These are phyloP conservation scores for Pythium rhizo-oryzae DNA, from an alignment of 352 stramenopile species.

Conservation along the genomic window DNA sequence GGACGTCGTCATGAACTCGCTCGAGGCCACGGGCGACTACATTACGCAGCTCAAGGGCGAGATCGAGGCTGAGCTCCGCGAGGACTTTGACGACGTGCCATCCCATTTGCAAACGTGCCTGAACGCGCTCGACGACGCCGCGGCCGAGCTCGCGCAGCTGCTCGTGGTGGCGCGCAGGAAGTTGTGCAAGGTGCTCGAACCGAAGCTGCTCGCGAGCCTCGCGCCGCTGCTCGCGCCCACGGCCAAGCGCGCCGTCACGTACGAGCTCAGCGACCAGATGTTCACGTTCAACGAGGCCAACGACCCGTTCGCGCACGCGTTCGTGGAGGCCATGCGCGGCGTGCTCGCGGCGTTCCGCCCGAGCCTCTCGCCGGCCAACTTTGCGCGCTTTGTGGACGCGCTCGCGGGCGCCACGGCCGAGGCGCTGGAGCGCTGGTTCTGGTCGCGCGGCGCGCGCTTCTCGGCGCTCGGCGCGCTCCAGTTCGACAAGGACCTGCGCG, in stretches of 20 bases:
- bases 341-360: slow-evolving; percentile 54
- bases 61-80: slow-evolving; percentile 68
- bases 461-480: slow-evolving; percentile 85
- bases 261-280: slow-evolving; percentile 84
- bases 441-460: slow-evolving; percentile 53
- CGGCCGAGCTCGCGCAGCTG: slow-evolving; percentile 68
- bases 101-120: slow-evolving; percentile 74
- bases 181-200: slow-evolving; percentile 73
- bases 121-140: slow-evolving; percentile 71
- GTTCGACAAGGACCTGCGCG: slow-evolving; percentile 86
- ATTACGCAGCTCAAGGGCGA: slow-evolving; percentile 79
- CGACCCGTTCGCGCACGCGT: slow-evolving; percentile 81
- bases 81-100: slow-evolving; percentile 77
- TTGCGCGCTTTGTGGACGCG: slow-evolving; percentile 49
- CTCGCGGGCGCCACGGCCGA: slow-evolving; percentile 45
- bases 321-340: slow-evolving; percentile 65
- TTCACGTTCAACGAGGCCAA: slow-evolving; percentile 90
- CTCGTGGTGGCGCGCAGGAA: slow-evolving; percentile 74
- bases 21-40: slow-evolving; percentile 75
- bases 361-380: slow-evolving; percentile 66
- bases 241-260: slow-evolving; percentile 58
- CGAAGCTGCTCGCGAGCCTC: slow-evolving; percentile 62
- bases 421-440: slow-evolving; percentile 71
- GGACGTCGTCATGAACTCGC: slow-evolving; percentile 84
- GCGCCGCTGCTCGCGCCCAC: slow-evolving; percentile 48